Conservation (phyloP, 768 basidiomycete species). For the Pholiota molesta region DNA sequence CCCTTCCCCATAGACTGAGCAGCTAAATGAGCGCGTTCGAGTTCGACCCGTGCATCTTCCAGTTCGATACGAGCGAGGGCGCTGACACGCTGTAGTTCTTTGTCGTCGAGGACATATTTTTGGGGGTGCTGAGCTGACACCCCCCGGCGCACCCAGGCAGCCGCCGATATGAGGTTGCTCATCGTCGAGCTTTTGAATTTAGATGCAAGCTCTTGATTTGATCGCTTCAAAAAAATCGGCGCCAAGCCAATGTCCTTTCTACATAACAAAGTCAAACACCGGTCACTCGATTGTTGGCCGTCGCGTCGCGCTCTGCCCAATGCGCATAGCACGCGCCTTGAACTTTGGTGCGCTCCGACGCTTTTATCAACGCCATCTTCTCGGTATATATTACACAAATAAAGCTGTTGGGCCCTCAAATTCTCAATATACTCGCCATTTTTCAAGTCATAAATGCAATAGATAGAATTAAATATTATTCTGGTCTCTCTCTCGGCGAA, state of each 20-base stretch:
- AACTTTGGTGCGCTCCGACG: too few relatives aligned
- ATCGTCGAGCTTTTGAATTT: slow-evolving; percentile 36
- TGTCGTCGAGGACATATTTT: slow-evolving; percentile 90
- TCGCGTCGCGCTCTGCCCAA: too few relatives aligned
- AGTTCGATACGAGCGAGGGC: slow-evolving; percentile 84
- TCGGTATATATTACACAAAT: too few relatives aligned
- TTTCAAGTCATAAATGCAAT: too few relatives aligned
- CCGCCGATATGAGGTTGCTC: slow-evolving; percentile 77
- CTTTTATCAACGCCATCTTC: too few relatives aligned
- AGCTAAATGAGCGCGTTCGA: slow-evolving; percentile 79
- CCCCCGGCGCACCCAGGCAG: slow-evolving; percentile 84
- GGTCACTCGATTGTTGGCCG: not conserved
- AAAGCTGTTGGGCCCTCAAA: too few relatives aligned
- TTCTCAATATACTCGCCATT: too few relatives aligned
- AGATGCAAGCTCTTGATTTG: not conserved
- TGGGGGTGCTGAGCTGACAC: slow-evolving; percentile 72
- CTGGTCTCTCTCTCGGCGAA: not conserved
- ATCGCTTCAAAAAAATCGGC: slow-evolving; percentile 15
- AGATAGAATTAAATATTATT: too few relatives aligned
- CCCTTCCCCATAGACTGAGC: slow-evolving; percentile 72
- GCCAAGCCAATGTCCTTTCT: slow-evolving; percentile 7
- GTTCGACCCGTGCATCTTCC: slow-evolving; percentile 86
- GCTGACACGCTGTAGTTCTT: slow-evolving; percentile 89
- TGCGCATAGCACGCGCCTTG: too few relatives aligned
- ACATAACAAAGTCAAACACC: slow-evolving; percentile 13